Base-by-base conservation (phyloP, 1,284 basidiomycete species). In the Earliella scabrosa region DNA sequence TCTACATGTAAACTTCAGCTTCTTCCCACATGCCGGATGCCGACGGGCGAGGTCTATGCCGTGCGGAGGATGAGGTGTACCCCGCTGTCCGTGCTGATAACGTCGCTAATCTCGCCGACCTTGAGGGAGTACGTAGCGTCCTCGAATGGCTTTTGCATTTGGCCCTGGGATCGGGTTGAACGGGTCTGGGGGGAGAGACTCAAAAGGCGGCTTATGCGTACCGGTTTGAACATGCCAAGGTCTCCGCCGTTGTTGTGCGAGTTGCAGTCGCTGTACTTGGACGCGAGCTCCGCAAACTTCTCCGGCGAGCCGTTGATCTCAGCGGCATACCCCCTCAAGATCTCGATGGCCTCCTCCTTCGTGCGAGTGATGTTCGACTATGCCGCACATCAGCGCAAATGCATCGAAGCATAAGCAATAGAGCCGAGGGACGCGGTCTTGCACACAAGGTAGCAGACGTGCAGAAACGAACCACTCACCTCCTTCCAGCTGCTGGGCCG, bases 91-190 rank as follows among this genome's bases (percentile, higher is more conserved):
- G 96, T 92, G 67, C 87, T 87, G 70, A 98, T 83, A 50, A 98
- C 78, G 46, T 86, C 89, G 73, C 93, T 95, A 65, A 98, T 87
- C 74, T 93, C 76, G 14, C 91, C 93, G n/a, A 92, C 83, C 52
- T 88, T 71, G 58, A 98, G 82, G 1, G 75, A 84, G 73, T 87
- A 98, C 9, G 95, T 84, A 4, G 92, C 92, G 23, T 97, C 93
- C 77, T 98, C 96, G 70, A 99, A 99, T 21, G 94, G 88, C 75
- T 94, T 95, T 76, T 99, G 97, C 97, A 99, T 99, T 79, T 93
- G 90, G 2, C 92, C 93, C 70, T 71, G 44, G 5, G 49, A 27
- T 40, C 2, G 45, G 3, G 14, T 11, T 20, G 16, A 39, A 21
- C 16, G 16, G 24, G 6, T 45, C n/a, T n/a, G n/a, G n/a, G n/a